Percentiles rank a stretch among this genome's conserved stretches.
phyloP scores from a whole-genome alignment of 345 rosid genomes.

The Eucalyptus sideroxylon region DNA sequence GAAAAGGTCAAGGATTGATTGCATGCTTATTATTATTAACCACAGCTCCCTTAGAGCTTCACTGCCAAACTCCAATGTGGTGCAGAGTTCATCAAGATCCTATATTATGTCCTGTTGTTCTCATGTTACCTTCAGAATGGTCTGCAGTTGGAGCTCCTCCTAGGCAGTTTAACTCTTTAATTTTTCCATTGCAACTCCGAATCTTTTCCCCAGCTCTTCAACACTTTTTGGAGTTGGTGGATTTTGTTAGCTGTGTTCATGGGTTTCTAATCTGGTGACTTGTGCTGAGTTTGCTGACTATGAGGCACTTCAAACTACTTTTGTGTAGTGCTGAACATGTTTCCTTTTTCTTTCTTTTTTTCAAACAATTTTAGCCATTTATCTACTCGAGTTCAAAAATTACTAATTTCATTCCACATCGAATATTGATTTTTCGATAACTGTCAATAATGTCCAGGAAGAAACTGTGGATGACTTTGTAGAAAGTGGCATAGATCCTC shows the following conservation, averaged over 20 bases:
- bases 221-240: not conserved
- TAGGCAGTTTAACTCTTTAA: not conserved
- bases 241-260: not conserved
- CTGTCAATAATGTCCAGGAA: slow-evolving; percentile 21
- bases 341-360: not conserved
- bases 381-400: not conserved
- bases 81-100: not conserved
- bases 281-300: not conserved
- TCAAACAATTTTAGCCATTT: not conserved
- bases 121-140: not conserved
- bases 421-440: not conserved
- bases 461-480: slow-evolving; percentile 36
- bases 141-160: not conserved
- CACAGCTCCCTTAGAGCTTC: not conserved
- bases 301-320: not conserved
- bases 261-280: not conserved
- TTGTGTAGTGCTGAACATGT: not conserved
- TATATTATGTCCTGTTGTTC: not conserved
- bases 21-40: not conserved
- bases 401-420: not conserved
- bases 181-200: not conserved
- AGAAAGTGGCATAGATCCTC: slow-evolving; percentile 37
- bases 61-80: not conserved
- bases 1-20: not conserved
- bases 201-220: not conserved